phyloP scores from a whole-genome alignment of 495 filamentous ascomycete genomes.

The Neurospora discreta region DNA sequence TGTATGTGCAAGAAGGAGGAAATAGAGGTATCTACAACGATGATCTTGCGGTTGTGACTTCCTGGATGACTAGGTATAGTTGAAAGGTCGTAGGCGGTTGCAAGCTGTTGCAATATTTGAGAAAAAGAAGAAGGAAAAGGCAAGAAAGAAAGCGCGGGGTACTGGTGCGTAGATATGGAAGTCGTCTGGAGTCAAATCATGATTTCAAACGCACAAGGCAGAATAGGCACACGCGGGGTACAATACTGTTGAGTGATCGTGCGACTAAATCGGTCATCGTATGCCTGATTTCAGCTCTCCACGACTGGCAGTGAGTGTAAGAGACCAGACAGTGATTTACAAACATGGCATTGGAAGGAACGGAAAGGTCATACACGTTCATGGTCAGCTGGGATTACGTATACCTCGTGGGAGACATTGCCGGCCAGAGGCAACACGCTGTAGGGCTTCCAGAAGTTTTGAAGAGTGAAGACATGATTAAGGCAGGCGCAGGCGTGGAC shows the following conservation, averaged over 20 bases:
- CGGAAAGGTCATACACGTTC: neutral
- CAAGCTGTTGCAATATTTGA: neutral
- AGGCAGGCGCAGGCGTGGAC: too few species aligned
- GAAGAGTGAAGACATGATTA: too few species aligned
- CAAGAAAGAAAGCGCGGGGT: neutral
- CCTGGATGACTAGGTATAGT: neutral
- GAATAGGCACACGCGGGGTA: neutral
- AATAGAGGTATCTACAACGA: too few species aligned
- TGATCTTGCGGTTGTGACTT: neutral
- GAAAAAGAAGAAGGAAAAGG: neutral
- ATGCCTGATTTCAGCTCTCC: neutral
- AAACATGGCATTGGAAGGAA: neutral
- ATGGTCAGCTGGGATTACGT: neutral
- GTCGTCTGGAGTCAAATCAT: neutral
- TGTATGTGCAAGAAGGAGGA: too few species aligned
- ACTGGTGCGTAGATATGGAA: neutral
- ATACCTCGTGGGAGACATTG: neutral
- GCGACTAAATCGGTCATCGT: neutral
- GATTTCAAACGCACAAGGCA: neutral
- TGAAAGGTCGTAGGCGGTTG: too few species aligned
- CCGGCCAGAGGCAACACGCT: neutral
- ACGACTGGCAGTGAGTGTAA: neutral
- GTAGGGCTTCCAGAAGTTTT: neutral
- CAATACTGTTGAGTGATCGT: neutral
- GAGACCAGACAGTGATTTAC: neutral